A percentile compares a stretch with the other conserved stretches of the same genome.
phyloP scores from a whole-genome alignment of 2,329 filamentous ascomycete genomes.

The Macrophomina tecta region DNA sequence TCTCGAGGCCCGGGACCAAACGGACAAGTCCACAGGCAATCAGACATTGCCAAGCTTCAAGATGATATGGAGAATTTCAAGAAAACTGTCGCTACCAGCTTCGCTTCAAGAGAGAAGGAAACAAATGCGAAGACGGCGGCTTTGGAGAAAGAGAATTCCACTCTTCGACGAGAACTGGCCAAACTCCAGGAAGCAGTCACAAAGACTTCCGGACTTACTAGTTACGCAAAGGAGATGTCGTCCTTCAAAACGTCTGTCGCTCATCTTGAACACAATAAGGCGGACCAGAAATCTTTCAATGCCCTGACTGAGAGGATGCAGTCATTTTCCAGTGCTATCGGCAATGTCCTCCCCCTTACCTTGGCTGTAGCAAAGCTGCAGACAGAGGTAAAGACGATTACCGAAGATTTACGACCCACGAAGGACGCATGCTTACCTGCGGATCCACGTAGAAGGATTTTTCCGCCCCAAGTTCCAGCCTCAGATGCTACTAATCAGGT shows the following conservation, averaged over 20 bases:
- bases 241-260: neutral
- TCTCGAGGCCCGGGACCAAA: neutral
- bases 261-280: neutral
- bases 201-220: neutral
- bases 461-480: neutral
- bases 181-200: neutral
- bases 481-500: neutral
- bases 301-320: neutral
- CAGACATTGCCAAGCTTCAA: neutral
- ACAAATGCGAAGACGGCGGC: neutral
- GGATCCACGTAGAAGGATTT: neutral
- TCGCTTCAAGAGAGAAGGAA: neutral
- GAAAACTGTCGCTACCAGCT: neutral
- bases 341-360: neutral
- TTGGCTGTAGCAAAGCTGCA: neutral
- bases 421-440: neutral
- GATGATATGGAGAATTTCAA: neutral
- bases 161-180: neutral
- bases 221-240: neutral
- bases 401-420: neutral
- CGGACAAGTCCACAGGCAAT: neutral
- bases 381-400: neutral
- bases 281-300: neutral
- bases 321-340: neutral
- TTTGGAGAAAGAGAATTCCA: neutral